Percentiles rank a stretch among this genome's conserved stretches.
phyloP scores from a whole-genome alignment of 345 rosid species.

The Sonneratia caseolaris region DNA sequence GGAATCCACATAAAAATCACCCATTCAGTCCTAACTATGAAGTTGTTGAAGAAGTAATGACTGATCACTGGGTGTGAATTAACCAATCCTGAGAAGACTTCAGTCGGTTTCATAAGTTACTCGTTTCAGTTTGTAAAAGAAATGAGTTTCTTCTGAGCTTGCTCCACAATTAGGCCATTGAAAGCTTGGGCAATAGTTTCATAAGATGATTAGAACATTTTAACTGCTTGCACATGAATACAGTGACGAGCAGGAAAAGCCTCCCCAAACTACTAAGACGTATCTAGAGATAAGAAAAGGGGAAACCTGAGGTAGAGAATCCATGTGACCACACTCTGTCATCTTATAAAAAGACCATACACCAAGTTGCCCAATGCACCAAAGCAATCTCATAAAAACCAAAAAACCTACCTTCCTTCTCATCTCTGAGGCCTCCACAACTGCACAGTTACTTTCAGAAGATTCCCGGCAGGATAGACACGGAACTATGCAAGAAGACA shows the following conservation, averaged over 20 bases:
- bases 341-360: conserved; percentile 18
- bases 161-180: neutral
- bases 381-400: conserved; percentile 9
- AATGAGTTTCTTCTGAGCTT: neutral
- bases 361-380: conserved; percentile 4
- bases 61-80: neutral
- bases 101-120: too few species aligned
- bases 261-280: neutral
- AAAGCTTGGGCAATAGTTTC: neutral
- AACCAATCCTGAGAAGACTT: too few species aligned
- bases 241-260: conserved; percentile 18
- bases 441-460: conserved; percentile 18
- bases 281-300: conserved; percentile 4
- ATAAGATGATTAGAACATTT: conserved; percentile 24
- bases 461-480: conserved; percentile 16
- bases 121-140: too few species aligned
- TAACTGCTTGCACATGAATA: conserved; percentile 40
- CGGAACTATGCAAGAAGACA: conserved; percentile 15
- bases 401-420: conserved; percentile 13
- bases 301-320: conserved; percentile 31
- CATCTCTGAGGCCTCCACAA: conserved; percentile 17
- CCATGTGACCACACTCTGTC: conserved; percentile 19
- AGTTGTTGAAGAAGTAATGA: neutral
- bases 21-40: neutral
- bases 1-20: neutral